Evolutionary conservation across 495 filamentous ascomycete species (phyloP), one percentile per base, ranked within the genome.

Genomic region (Neurospora sp.): DNA sequence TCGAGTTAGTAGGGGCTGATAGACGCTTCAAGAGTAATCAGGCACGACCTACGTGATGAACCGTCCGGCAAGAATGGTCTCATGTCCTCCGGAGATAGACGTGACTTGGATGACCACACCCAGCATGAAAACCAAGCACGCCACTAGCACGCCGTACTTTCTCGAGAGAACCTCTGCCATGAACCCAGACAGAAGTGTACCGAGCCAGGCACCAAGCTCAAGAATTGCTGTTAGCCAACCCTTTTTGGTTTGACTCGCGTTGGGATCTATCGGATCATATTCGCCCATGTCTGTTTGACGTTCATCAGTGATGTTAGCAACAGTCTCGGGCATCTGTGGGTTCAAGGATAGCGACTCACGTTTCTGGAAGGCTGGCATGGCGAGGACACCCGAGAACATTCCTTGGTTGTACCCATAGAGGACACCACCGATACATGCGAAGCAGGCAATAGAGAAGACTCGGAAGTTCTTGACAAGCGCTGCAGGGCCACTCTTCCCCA

Each of bases 211-310:
- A 79, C 93, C 93, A 5, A 96, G 87, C 76, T 95, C 89, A 75
- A 95, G 88, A 73, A 94, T 95, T 2, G 93, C 88, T 6, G 92
- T 93, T 70, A 94, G 84, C 90, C 92, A 93, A 39, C 92, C 92
- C 78, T 93, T 93, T 75, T 85, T 90, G 0, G 90, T 88, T 76
- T 88, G 86, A 76, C 92, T 79, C 27, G 81, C 80, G n/a, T 81
- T 78, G 37, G 77, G 74, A 69, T 83, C 86, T 31, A 84, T 74
- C 0, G 82, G 77, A 72, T 86, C 88, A 66, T 90, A 90, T 27
- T 86, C 85, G 42, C 90, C 90, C 86, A 93, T 93, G 70, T 91
- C 86, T 86, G 46, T 76, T 78, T 78, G 76, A 79, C 74, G 70
- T 77, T 80, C 14, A 77, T 84, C 38, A 82, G 14, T 66, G 0